Percentiles rank a stretch among this genome's conserved stretches.
These are phyloP conservation scores for Nitzschia sp. DNA, from an alignment of 108 stramenopile species.

Conservation along the genomic window DNA sequence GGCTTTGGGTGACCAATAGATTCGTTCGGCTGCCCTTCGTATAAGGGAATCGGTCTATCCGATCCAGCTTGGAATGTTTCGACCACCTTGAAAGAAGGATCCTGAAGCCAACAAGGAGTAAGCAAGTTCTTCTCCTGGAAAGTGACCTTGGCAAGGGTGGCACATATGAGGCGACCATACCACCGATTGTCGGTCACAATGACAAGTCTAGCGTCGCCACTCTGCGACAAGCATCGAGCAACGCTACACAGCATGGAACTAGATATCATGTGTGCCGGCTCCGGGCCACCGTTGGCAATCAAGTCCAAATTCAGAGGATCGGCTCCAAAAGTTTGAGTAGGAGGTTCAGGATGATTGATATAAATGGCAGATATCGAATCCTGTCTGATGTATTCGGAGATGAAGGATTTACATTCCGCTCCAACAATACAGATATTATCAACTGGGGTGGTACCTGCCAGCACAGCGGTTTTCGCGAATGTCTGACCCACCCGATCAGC, in stretches of 20 bases:
- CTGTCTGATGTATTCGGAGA: slow-evolving; percentile 43
- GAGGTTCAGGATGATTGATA: slow-evolving; percentile 89
- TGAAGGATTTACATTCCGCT: slow-evolving; percentile 70
- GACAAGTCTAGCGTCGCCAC: slow-evolving; percentile 44
- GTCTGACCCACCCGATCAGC: slow-evolving; percentile 82
- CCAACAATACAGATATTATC: slow-evolving; percentile 78
- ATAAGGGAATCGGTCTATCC: slow-evolving; percentile 36
- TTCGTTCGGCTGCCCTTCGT: slow-evolving; percentile 69
- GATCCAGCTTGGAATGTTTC: slow-evolving; percentile 10
- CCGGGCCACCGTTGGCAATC: slow-evolving; percentile 51
- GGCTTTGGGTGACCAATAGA: slow-evolving; percentile 56
- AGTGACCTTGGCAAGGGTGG: slow-evolving; percentile 54
- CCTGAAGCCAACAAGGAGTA: neutral
- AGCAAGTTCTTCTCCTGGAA: slow-evolving; percentile 11
- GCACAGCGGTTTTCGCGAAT: slow-evolving; percentile 36
- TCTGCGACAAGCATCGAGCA: slow-evolving; percentile 47
- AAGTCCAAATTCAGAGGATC: slow-evolving; percentile 29
- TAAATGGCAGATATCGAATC: slow-evolving; percentile 61
- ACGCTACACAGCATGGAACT: slow-evolving; percentile 51
- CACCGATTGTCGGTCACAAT: slow-evolving; percentile 84
- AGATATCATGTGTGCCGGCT: slow-evolving; percentile 85
- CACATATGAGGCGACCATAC: slow-evolving; percentile 71
- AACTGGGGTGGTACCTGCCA: slow-evolving; percentile 31
- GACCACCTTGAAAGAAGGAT: neutral
- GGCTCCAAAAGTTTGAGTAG: slow-evolving; percentile 78